Percentiles rank a stretch among this genome's conserved stretches.
phyloP scores from a whole-genome alignment of 2,329 filamentous ascomycete species.

The Arthroderma sp. region DNA sequence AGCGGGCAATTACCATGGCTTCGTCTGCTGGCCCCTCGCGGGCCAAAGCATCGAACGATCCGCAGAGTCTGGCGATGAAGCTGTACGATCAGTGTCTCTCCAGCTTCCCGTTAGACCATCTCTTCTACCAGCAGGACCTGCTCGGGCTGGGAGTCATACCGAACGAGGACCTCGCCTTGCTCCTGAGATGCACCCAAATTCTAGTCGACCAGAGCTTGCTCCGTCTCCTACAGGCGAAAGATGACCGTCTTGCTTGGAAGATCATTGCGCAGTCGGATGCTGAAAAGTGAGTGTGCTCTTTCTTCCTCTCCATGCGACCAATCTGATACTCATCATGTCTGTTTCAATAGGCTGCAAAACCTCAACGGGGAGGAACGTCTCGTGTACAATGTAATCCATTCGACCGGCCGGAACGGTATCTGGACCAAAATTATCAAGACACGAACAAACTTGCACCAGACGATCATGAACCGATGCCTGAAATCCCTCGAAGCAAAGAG shows the following conservation, averaged over 20 bases:
- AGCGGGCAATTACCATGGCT: conserved; percentile 10
- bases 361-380: conserved; percentile 60
- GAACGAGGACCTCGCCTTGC: conserved; percentile 31
- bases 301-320: not conserved
- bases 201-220: conserved; percentile 38
- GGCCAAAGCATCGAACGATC: conserved; percentile 19
- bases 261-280: conserved; percentile 38
- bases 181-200: conserved; percentile 35
- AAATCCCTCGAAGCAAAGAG: conserved; percentile 72
- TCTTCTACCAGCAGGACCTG: conserved; percentile 38
- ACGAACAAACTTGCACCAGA: conserved; percentile 71
- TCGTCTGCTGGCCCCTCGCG: conserved; percentile 21
- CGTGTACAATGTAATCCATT: conserved; percentile 82
- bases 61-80: conserved; percentile 31
- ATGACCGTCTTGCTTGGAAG: conserved; percentile 37
- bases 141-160: conserved; percentile 33
- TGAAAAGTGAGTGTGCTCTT: conserved; percentile 33
- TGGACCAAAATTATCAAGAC: conserved; percentile 80
- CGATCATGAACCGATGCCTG: conserved; percentile 65
- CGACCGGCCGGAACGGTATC: conserved; percentile 70
- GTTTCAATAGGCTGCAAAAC: conserved; percentile 29
- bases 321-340: conserved; percentile 11
- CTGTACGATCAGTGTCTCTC: conserved; percentile 36
- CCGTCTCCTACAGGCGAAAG: conserved; percentile 33
- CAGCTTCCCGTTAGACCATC: conserved; percentile 30